Base-by-base conservation (phyloP, 139 green algal species). In the Chlorella vulgaris region DNA sequence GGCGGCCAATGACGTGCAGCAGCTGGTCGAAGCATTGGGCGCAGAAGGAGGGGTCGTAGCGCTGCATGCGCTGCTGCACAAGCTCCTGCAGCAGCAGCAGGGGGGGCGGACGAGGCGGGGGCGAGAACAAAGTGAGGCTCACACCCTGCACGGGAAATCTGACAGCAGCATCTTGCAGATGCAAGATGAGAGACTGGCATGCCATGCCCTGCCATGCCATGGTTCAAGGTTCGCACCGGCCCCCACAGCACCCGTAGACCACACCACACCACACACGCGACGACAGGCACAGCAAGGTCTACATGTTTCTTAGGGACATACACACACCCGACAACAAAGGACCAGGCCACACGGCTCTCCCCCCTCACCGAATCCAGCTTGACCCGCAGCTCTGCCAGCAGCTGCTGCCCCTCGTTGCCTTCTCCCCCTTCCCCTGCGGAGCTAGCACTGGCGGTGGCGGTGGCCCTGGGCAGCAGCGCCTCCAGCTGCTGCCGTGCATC, bases 351-450 rank as follows among this genome's bases (percentile, higher is more conserved):
- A n/a, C n/a, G n/a, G n/a, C n/a, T n/a, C n/a, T n/a, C n/a, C n/a
- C n/a, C n/a, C n/a, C 80, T 18, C 50, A 86, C 81, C 81, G 35
- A 61, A 42, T 86, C 66, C 24, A 86, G 67, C 81, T 83, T 82
- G 21, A 83, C 81, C 31, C 24, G 6, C 1, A 86, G 38, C 33
- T 78, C 74, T 15, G 66, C 53, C 28, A 65, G 74, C 66, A 86
- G 67, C 36, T 42, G 33, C 53, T 58, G 66, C 26, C 67, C 74
- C 55, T 76, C 67, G 21, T 18, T 36, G 22, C 21, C 33, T 36
- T 33, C 21, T 35, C 53, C 35, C n/a, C n/a, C n/a, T n/a, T n/a
- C n/a, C n/a, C n/a, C n/a, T n/a, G n/a, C n/a, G n/a, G n/a, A n/a
- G 21, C 70, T 31, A 53, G 31, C 73, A 26, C 43, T 24, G 42